These are phyloP conservation scores for Simmondsia chinensis DNA, from an alignment of 148 eudicot genomes.

Conservation along the genomic window DNA sequence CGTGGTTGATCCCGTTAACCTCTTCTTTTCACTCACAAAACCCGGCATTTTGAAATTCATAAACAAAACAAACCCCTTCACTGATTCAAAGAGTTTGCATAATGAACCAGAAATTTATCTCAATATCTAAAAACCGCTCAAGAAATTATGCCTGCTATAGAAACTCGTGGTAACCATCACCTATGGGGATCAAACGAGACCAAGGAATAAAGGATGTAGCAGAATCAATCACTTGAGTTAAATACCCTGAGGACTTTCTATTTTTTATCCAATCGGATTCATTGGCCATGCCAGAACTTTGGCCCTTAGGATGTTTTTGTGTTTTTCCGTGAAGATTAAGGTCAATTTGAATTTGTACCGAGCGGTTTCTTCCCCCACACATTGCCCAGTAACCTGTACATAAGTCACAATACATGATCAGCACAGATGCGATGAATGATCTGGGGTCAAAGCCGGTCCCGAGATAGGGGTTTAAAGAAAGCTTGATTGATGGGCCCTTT, in stretches of 20 bases:
- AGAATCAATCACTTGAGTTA: constrained; percentile 39
- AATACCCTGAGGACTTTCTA: constrained; percentile 32
- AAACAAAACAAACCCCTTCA: constrained; percentile 5
- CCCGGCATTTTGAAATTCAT: constrained; percentile 47
- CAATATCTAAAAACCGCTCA: constrained; percentile 11
- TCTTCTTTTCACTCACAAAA: constrained; percentile 36
- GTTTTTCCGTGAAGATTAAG: no score
- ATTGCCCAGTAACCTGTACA: constrained; percentile 33
- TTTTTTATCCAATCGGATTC: constrained; percentile 41
- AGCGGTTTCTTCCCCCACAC: constrained; percentile 34
- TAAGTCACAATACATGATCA: background rate
- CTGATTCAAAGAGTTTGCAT: no score
- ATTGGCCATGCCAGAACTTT: constrained; percentile 60
- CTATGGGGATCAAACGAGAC: constrained; percentile 62
- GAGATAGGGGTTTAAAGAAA: no score
- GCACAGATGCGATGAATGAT: background rate
- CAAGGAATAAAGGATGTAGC: constrained; percentile 63
- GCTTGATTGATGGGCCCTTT: no score
- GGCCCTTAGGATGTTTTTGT: constrained; percentile 18
- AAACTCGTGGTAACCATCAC: constrained; percentile 74
- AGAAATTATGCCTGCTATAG: constrained; percentile 41
- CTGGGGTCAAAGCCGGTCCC: no score
- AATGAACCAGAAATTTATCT: no score
- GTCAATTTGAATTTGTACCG: no score
- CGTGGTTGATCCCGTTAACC: constrained; percentile 32